Conservation (phyloP, 257 asterid genomes). For the Ballota nigra region DNA sequence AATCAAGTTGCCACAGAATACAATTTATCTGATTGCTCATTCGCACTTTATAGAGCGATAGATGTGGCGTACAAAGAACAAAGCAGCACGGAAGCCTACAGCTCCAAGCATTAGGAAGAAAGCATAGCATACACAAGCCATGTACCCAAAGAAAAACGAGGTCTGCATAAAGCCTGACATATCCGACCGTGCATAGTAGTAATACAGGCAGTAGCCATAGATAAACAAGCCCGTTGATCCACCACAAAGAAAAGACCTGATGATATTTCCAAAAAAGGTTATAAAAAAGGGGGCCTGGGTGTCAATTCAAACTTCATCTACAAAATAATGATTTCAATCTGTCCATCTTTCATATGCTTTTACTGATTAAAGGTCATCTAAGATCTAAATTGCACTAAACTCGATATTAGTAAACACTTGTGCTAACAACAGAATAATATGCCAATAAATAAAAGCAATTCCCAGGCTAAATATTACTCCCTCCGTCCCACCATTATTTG, state of each 20-base stretch:
- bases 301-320: too few species aligned
- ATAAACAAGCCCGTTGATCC: conserved; percentile 91
- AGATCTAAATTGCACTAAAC: background rate
- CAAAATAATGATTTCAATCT: background rate
- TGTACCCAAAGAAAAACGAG: conserved; percentile 86
- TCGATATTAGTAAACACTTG: background rate
- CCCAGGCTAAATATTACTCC: background rate
- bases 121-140: conserved; percentile 80
- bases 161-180: conserved; percentile 98
- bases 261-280: background rate
- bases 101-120: conserved; percentile 91
- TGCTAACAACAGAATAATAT: background rate
- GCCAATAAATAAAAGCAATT: background rate
- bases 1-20: background rate
- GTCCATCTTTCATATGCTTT: background rate
- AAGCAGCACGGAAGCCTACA: conserved; percentile 85
- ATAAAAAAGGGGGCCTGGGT: background rate
- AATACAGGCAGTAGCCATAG: conserved; percentile 79
- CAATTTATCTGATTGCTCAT: conserved; percentile 22
- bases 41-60: conserved; percentile 77
- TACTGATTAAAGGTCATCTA: background rate
- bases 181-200: conserved; percentile 79
- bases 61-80: conserved; percentile 85
- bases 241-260: conserved; percentile 87
- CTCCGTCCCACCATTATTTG: too few species aligned